Conservation (phyloP, 352 stramenopile species). For the Phytophthora podocarpi region DNA sequence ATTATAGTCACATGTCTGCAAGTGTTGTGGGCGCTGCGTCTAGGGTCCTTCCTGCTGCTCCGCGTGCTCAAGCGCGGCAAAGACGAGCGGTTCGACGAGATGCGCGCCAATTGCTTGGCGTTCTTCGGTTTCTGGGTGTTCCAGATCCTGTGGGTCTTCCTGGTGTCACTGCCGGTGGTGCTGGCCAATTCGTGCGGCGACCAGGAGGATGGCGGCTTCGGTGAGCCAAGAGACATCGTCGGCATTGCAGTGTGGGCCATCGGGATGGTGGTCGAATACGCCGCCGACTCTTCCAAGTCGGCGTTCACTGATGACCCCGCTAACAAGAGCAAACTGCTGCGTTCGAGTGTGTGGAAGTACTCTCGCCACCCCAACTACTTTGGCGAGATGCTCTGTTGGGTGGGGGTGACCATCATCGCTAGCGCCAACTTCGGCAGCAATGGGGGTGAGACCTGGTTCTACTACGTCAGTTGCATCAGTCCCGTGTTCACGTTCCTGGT, state of each 20-base stretch:
- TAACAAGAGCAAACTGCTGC: constrained; percentile 64
- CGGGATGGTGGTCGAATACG: constrained; percentile 61
- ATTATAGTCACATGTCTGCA: constrained; percentile 57
- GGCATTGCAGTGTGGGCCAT: constrained; percentile 57
- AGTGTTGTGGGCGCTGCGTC: constrained; percentile 59
- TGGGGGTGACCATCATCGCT: constrained; percentile 53
- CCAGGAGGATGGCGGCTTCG: constrained; percentile 35
- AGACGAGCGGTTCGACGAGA: constrained; percentile 81
- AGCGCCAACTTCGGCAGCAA: constrained; percentile 43
- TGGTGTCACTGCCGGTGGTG: constrained; percentile 73
- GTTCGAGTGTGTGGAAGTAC: constrained; percentile 81
- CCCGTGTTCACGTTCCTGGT: constrained; percentile 63
- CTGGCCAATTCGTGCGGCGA: constrained; percentile 58
- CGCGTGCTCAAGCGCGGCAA: constrained; percentile 74
- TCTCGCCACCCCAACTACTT: constrained; percentile 94
- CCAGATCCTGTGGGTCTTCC: constrained; percentile 83
- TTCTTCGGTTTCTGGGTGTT: constrained; percentile 87
- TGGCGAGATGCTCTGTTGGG: constrained; percentile 93
- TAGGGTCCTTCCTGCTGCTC: constrained; percentile 67
- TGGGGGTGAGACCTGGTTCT: constrained; percentile 46
- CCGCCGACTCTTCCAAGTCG: constrained; percentile 66
- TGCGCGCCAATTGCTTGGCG: constrained; percentile 57
- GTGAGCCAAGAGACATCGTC: constrained; percentile 42
- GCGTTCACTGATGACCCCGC: constrained; percentile 52
- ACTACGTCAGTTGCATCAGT: constrained; percentile 51